Base-by-base conservation (phyloP, 2,329 filamentous ascomycete species). In the Tolypocladium pustulatum region DNA sequence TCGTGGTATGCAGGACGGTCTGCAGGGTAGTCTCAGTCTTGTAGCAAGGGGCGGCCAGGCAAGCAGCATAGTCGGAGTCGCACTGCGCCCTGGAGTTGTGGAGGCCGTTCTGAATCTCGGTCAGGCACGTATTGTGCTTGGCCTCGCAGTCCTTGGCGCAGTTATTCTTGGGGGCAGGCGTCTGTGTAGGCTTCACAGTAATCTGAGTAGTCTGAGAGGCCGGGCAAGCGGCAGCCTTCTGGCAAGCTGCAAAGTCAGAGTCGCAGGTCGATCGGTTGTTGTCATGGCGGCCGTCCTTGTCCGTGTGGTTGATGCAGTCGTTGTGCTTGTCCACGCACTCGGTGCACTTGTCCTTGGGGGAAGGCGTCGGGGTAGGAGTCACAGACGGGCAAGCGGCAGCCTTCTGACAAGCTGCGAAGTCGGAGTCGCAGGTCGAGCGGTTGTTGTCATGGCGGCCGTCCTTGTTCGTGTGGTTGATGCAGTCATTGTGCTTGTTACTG, bases 81-180 rank as follows among this genome's bases (percentile, higher is more conserved):
- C 67, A 69, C 6, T 30, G 32, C 5, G 66, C 57, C 59, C 60
- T 61, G 65, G 68, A 65, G 57, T 38, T 38, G n/a, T n/a, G n/a
- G n/a, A n/a, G n/a, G n/a, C n/a, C n/a, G n/a, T n/a, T n/a, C n/a
- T n/a, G n/a, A n/a, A n/a, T n/a, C n/a, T n/a, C n/a, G n/a, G n/a
- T n/a, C n/a, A n/a, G n/a, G n/a, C n/a, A n/a, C n/a, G n/a, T n/a
- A n/a, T 41, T n/a, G 40, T 41, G 6, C 40, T 41, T 41, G 17
- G 2, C 17, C 20, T 22, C n/a, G 40, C 20, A n/a, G n/a, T n/a
- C n/a, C 40, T 12, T 22, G 40, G 4, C 1, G n/a, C 10, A 9
- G n/a, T 43, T 12, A 4, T n/a, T 4, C n/a, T 43, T 20, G 25
- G n/a, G 41, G 22, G 3, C n/a, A 3, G 8, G 2, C 2, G 41